Percentiles rank a stretch among this genome's conserved stretches.
Conservation (phyloP, 352 stramenopile species). For the Phytophthora lateralis region DNA sequence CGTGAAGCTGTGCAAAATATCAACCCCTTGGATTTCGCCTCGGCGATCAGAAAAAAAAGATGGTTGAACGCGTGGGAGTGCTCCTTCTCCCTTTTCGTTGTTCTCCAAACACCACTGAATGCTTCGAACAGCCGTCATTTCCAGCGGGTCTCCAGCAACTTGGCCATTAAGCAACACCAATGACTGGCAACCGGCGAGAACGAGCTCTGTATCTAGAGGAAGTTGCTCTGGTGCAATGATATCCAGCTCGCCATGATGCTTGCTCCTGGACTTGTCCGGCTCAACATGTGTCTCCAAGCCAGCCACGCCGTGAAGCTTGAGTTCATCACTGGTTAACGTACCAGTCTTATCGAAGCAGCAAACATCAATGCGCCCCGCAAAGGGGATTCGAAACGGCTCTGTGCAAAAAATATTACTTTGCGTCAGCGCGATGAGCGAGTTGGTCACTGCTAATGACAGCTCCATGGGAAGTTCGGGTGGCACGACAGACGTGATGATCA, state of each 20-base stretch:
- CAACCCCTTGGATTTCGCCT: slow-evolving; percentile 83
- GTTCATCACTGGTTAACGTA: slow-evolving; percentile 97
- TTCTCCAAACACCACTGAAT: slow-evolving; percentile 76
- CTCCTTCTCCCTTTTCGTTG: slow-evolving; percentile 37
- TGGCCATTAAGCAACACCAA: slow-evolving; percentile 96
- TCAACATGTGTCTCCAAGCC: slow-evolving; percentile 70
- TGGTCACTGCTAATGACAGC: slow-evolving; percentile 97
- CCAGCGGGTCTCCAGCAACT: slow-evolving; percentile 97
- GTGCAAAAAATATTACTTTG: slow-evolving; percentile 98
- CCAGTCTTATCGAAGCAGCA: slow-evolving; percentile 99
- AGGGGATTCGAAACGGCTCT: slow-evolving; percentile 97
- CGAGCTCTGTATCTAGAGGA: slow-evolving; percentile 84
- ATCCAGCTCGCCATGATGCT: slow-evolving; percentile 61
- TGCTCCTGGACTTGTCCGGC: slow-evolving; percentile 37
- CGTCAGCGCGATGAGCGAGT: slow-evolving; percentile 94
- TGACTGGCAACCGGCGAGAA: slow-evolving; percentile 95
- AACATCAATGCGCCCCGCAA: slow-evolving; percentile 95
- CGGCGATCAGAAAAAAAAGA: slow-evolving; percentile 39
- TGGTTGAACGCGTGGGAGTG: slow-evolving; percentile 30
- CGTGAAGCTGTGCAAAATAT: slow-evolving; percentile 95
- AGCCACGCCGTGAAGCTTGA: slow-evolving; percentile 93
- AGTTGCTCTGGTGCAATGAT: slow-evolving; percentile 91
- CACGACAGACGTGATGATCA: slow-evolving; percentile 99
- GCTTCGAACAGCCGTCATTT: slow-evolving; percentile 94
- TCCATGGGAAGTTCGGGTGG: slow-evolving; percentile 99